Percentiles rank a stretch among this genome's conserved stretches.
These are phyloP conservation scores for Apodospora peruviana DNA, from an alignment of 495 filamentous ascomycete species.

Conservation along the genomic window DNA sequence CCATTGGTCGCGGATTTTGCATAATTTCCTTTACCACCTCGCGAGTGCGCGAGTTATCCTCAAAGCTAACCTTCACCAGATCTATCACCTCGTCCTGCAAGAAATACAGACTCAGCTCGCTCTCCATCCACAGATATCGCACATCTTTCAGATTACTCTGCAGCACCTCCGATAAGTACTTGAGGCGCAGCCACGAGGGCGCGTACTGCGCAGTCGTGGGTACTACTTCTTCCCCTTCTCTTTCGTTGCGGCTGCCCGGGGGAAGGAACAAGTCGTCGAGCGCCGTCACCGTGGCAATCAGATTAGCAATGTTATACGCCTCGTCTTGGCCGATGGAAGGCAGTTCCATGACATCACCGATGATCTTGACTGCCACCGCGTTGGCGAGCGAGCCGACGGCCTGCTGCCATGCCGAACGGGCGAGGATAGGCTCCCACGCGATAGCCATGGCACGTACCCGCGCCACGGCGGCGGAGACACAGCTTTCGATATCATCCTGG, in stretches of 20 bases:
- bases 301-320: conserved; percentile 67
- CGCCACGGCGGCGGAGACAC: conserved; percentile 61
- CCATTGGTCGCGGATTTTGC: conserved; percentile 32
- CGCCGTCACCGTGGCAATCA: conserved; percentile 63
- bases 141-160: conserved; percentile 89
- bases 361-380: conserved; percentile 73
- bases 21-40: conserved; percentile 76
- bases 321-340: conserved; percentile 82
- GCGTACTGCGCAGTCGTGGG: conserved; percentile 76
- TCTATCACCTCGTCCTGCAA: conserved; percentile 79
- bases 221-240: conserved; percentile 34
- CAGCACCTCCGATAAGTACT: conserved; percentile 81
- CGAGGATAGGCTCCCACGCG: conserved; percentile 76
- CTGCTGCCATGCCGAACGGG: conserved; percentile 76
- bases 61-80: conserved; percentile 82
- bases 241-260: conserved; percentile 22
- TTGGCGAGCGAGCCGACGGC: conserved; percentile 76
- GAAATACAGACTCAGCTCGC: conserved; percentile 78
- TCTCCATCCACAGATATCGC: conserved; percentile 80
- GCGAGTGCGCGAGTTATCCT: conserved; percentile 73
- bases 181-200: conserved; percentile 79
- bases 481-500: conserved; percentile 60
- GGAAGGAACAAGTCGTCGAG: conserved; percentile 74
- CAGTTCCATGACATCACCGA: conserved; percentile 81
- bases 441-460: conserved; percentile 63